A percentile compares a stretch with the other conserved stretches of the same genome.
phyloP scores from a whole-genome alignment of 2,329 filamentous ascomycete species.

The Penicillium sp. region DNA sequence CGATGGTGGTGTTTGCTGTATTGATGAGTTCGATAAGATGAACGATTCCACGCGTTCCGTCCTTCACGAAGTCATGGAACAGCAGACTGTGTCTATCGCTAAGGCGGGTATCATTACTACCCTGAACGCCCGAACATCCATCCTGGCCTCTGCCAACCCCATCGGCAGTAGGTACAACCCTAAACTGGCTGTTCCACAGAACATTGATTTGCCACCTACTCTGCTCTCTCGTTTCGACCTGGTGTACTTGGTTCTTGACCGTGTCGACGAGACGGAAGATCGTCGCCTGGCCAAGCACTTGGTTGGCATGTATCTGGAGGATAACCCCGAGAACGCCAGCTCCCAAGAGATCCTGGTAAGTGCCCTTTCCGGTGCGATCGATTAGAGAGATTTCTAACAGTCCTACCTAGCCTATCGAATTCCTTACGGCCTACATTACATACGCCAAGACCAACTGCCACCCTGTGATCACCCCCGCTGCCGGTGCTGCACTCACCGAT shows the following conservation, averaged over 20 bases:
- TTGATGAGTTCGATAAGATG: conserved; percentile 81
- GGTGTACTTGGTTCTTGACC: conserved; percentile 93
- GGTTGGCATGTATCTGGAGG: conserved; percentile 94
- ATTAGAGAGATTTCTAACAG: conserved; percentile 16
- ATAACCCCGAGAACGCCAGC: conserved; percentile 80
- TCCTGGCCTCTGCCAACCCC: conserved; percentile 94
- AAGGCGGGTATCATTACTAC: conserved; percentile 82
- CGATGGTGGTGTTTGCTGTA: conserved; percentile 74
- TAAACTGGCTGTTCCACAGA: conserved; percentile 91
- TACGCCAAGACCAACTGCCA: conserved; percentile 87
- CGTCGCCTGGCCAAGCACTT: conserved; percentile 87
- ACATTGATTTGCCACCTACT: conserved; percentile 95
- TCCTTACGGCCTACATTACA: conserved; percentile 94
- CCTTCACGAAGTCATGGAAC: conserved; percentile 78
- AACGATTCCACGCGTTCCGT: conserved; percentile 71
- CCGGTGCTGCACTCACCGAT: conserved; percentile 78
- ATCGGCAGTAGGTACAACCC: conserved; percentile 98
- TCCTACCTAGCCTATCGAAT: conserved; percentile 74
- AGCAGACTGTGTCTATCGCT: conserved; percentile 75
- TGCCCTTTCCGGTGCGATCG: conserved; percentile 19
- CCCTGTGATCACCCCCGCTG: conserved; percentile 74
- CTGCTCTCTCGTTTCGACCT: conserved; percentile 94
- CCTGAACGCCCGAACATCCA: conserved; percentile 90
- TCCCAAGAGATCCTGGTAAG: conserved; percentile 77
- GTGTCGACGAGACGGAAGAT: conserved; percentile 85